Conservation (phyloP, 2,329 filamentous ascomycete genomes). For the Escovopsis weberi region DNA sequence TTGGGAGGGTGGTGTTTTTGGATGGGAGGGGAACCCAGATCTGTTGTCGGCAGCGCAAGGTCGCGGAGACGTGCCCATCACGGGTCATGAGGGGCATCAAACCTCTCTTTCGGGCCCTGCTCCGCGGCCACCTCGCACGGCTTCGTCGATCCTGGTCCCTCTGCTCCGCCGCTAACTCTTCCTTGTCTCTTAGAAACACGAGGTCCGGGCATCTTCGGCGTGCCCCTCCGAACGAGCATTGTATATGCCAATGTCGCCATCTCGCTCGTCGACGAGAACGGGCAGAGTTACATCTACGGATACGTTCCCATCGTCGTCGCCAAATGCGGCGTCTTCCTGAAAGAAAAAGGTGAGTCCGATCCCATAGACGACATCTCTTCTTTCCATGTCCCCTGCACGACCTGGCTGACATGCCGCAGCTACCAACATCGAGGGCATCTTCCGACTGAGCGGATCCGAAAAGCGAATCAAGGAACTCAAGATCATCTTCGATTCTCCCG, state of each 20-base stretch:
- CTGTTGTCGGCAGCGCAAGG: too few species aligned
- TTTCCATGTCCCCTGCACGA: too few species aligned
- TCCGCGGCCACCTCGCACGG: too few species aligned
- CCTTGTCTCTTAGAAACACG: constrained; percentile 24
- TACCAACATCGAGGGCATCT: constrained; percentile 90
- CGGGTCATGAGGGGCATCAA: too few species aligned
- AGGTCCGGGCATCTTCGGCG: constrained; percentile 76
- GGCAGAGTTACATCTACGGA: constrained; percentile 93
- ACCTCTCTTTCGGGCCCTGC: too few species aligned
- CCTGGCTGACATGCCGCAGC: constrained; percentile 37
- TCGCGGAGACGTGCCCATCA: too few species aligned
- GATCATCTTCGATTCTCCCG: constrained; percentile 80
- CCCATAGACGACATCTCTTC: too few species aligned
- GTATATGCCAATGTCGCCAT: constrained; percentile 97
- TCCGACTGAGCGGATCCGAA: constrained; percentile 87
- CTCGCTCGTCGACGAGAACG: constrained; percentile 81
- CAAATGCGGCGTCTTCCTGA: constrained; percentile 93
- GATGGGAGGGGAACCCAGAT: too few species aligned
- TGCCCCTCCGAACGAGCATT: constrained; percentile 87
- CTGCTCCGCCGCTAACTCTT: constrained; percentile 7
- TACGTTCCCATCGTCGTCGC: constrained; percentile 97
- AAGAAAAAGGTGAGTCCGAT: constrained; percentile 71
- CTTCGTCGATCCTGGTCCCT: too few species aligned
- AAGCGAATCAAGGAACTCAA: constrained; percentile 97
- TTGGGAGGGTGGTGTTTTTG: too few species aligned